These are phyloP conservation scores for Mimosa pudica DNA, from an alignment of 306 rosid genomes.

Conservation along the genomic window DNA sequence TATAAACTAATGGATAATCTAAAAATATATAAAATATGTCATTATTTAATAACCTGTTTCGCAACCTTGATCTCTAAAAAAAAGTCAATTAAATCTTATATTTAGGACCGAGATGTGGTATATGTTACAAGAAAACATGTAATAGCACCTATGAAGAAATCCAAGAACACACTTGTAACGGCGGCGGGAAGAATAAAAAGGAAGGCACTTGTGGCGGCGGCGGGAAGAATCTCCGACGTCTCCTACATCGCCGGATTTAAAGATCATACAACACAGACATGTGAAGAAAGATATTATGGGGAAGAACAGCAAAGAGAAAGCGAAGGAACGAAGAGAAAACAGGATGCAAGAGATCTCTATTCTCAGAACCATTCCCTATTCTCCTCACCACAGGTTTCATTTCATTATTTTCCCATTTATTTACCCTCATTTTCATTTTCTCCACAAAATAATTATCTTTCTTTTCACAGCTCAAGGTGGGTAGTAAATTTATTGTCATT, in stretches of 20 bases:
- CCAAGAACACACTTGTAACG: no score
- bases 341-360: slow-evolving; percentile 77
- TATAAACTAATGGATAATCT: no score
- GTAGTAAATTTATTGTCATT: no score
- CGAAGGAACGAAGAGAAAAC: slow-evolving; percentile 76
- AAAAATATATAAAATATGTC: no score
- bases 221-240: not conserved
- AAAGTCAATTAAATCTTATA: no score
- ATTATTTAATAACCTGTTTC: no score
- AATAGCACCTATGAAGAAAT: not conserved
- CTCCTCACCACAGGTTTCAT: slow-evolving; percentile 94
- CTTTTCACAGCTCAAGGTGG: no score
- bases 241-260: not conserved
- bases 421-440: not conserved
- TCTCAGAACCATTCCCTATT: slow-evolving; percentile 86
- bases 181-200: no score
- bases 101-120: no score
- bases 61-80: no score
- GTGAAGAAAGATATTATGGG: slow-evolving; percentile 51
- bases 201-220: not conserved
- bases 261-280: not conserved
- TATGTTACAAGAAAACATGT: no score
- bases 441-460: not conserved
- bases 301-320: slow-evolving; percentile 51
- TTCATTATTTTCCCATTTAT: slow-evolving; percentile 3